Base-by-base conservation (phyloP, 2,329 filamentous ascomycete genomes). In the Stagonosporopsis cucurbitacearum region DNA sequence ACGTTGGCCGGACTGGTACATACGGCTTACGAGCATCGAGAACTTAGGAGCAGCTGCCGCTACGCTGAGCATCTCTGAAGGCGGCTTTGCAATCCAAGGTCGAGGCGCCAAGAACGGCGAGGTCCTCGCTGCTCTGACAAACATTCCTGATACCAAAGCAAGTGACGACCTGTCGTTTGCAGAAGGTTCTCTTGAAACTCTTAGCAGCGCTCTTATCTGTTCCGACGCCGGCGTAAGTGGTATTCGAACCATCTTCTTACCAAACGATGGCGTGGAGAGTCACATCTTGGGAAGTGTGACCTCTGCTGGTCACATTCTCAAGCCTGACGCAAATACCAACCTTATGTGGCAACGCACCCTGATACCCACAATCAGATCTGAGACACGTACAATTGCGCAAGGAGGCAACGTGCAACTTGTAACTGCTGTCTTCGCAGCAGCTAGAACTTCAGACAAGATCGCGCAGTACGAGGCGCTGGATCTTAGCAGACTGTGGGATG, bases 321-420 rank as follows among this genome's bases (percentile, higher is more conserved):
- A 74, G 43, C 71, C 71, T 19, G 71, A 74, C 48, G 70, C 71
- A 2, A 74, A 74, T 48, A 74, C 71, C 2, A 73, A 73, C 46
- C 40, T 74, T 3, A 67, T 73, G 8, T 73, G 69, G 70, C 71
- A 73, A 44, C 58, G 71, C 8, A 72, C 70, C 3, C 49, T 73
- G 12, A 73, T 74, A 6, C 71, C 71, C 0, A 70, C 62, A 0
- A 32, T 72, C 0, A 55, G 45, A 13, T 26, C 55, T 0, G 50
- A 65, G 2, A 48, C 52, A 1, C 20, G 15, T 1, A 19, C 13
- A 0, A 13, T 60, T 22, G 11, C 33, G 8, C 41, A 35, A 9
- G 51, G 53, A 20, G 20, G 30, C 1, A 26, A 22, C 2, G 12
- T 35, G 5, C 17, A 43, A 2, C 61, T 70, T 22, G 51, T 53